Conservation (phyloP, 2,329 filamentous ascomycete genomes). For the Emericellopsis atlantica region DNA sequence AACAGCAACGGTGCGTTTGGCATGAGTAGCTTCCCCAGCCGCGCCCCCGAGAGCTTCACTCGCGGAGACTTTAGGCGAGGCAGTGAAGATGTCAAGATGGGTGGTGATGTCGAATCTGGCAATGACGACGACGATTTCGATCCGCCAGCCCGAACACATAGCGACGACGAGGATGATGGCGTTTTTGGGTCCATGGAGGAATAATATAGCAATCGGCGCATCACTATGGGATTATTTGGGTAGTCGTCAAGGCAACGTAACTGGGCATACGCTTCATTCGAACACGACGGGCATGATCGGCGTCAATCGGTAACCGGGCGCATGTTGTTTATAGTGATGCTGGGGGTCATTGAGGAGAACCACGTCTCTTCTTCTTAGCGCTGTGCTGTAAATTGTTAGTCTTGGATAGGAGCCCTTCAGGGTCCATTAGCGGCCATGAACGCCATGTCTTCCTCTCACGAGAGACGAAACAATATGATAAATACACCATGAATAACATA, state of each 20-base stretch:
- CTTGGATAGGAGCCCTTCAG: no score
- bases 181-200: constrained; percentile 97
- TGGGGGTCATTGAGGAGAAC: no score
- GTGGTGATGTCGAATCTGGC: constrained; percentile 50
- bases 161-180: constrained; percentile 86
- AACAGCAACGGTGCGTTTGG: constrained; percentile 41
- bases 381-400: no score
- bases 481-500: no score
- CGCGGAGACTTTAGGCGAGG: constrained; percentile 38
- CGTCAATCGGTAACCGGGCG: background rate
- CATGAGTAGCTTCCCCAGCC: constrained; percentile 47
- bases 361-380: no score
- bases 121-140: constrained; percentile 57
- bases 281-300: background rate
- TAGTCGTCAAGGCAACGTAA: no score
- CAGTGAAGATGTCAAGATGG: constrained; percentile 53
- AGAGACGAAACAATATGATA: no score
- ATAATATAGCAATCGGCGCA: constrained; percentile 24
- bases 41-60: constrained; percentile 53
- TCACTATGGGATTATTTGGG: constrained; percentile 2
- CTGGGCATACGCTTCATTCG: no score
- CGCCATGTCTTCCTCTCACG: no score
- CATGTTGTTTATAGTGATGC: constrained; percentile 13
- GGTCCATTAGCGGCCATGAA: no score
- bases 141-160: constrained; percentile 46